Evolutionary conservation across 306 rosid species (phyloP), one percentile per base, ranked within the genome.

Genomic region (Rosa chinensis): DNA sequence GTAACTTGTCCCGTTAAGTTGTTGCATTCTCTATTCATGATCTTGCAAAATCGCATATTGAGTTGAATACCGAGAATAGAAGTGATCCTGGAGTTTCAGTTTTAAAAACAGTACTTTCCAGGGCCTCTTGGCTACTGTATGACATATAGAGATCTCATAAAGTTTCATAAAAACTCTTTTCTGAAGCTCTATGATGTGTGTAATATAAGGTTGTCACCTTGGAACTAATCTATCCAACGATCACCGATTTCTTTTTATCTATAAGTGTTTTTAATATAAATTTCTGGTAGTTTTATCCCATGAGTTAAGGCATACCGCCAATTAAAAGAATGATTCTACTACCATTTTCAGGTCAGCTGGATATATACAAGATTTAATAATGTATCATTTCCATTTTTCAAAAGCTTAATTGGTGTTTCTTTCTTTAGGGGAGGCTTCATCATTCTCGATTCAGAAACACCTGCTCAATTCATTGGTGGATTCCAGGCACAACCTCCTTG

Each of bases 401-500:
- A 25, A 25, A 25, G 28, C 28, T 25, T 25, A 25, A 25, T 25
- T 59, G 67, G 11, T 81, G 48, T 48, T 69, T 82, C 72, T 70
- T 83, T 82, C 78, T 82, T 72, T 78, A 91, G 93, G 85, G 98
- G 97, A 70, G 82, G 81, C 79, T 85, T 93, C 84, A 77, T 75
- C 70, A 55, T 94, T 78, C 25, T 28, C 67, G 78, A 74, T n/a
- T 5, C 80, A 50, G 84, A 23, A 76, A 66, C 75, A 37, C 40
- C 73, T 8, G 78, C 56, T 59, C 37, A 23, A 11, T 59, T 59
- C 50, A 82, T 78, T 78, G 88, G 82, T 56, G 91, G 66, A 37
- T 59, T 92, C 72, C 86, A 86, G 82, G 98, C 92, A 16, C 82
- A 76, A 80, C 90, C 94, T 77, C 89, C 97, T 11, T 82, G 87